Evolutionary conservation across 345 rosid genomes (phyloP).

Genomic region (Orychophragmus violaceus): DNA sequence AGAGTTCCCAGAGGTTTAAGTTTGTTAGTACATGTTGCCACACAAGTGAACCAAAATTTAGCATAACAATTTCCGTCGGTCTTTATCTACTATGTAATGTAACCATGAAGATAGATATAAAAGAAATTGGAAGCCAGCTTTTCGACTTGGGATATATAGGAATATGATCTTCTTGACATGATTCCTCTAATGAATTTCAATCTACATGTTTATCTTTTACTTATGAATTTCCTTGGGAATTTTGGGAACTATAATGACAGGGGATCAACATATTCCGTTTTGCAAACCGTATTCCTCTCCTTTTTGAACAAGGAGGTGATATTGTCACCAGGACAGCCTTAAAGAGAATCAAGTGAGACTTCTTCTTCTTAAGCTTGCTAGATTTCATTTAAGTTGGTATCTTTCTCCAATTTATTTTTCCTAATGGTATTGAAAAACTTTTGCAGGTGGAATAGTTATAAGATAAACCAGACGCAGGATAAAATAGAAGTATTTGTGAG

Average conservation of each 20-base stretch:
- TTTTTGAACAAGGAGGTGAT: conserved; percentile 98
- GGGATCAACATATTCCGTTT: conserved; percentile 88
- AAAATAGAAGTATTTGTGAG: conserved; percentile 89
- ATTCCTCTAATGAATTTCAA: background rate
- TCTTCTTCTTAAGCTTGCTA: background rate
- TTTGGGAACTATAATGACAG: no score
- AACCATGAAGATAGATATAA: no score
- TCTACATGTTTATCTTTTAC: no score
- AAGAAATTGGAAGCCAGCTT: no score
- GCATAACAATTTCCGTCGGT: no score
- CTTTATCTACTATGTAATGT: no score
- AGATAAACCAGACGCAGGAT: conserved; percentile 87
- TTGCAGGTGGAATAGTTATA: conserved; percentile 86
- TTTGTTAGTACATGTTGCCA: no score
- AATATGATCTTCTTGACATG: background rate
- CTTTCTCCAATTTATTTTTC: background rate
- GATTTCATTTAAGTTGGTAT: background rate
- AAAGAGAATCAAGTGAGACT: conserved; percentile 88
- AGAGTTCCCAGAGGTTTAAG: no score
- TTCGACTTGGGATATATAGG: no score
- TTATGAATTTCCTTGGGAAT: no score
- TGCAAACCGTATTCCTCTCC: conserved; percentile 94
- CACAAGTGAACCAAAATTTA: no score
- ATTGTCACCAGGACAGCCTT: conserved; percentile 90
- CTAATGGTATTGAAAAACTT: background rate